Conservation (phyloP, 176 grass and related monocot species). For the Miscanthus lutarioriparius region DNA sequence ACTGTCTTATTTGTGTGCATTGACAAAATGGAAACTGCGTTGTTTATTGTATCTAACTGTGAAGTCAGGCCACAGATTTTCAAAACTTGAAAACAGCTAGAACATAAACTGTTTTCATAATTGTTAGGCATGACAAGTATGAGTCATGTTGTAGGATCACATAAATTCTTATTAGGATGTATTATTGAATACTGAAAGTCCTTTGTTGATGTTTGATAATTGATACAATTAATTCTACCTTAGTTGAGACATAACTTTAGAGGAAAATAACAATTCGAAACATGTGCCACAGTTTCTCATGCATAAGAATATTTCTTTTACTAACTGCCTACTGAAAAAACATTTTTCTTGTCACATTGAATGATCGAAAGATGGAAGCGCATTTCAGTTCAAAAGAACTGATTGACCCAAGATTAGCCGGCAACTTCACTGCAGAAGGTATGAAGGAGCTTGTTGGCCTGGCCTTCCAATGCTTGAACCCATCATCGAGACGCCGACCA, state of each 20-base stretch:
- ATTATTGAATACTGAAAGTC: not conserved
- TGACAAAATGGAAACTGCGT: constrained; percentile 30
- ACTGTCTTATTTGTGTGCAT: constrained; percentile 2
- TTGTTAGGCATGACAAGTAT: not conserved
- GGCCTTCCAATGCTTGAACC: constrained; percentile 75
- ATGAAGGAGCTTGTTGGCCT: constrained; percentile 76
- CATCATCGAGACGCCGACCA: constrained; percentile 59
- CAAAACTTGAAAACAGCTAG: not conserved
- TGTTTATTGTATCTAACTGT: constrained; percentile 15
- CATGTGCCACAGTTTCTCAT: not conserved
- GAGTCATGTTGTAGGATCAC: not conserved
- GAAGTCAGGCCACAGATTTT: constrained; percentile 4
- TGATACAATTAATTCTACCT: constrained; percentile 10
- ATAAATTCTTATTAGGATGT: constrained; percentile 14
- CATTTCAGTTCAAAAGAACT: constrained; percentile 64
- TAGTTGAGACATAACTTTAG: not conserved
- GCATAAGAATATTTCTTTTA: constrained; percentile 16
- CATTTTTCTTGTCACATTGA: constrained; percentile 32
- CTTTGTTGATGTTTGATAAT: not conserved
- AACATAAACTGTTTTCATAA: constrained; percentile 19
- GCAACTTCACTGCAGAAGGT: constrained; percentile 85
- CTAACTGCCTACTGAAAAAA: constrained; percentile 20
- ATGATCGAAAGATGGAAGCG: constrained; percentile 64
- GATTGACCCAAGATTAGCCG: constrained; percentile 73
- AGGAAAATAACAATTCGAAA: constrained; percentile 16